phyloP scores from a whole-genome alignment of 306 rosid genomes.

The Fagus sylvatica region DNA sequence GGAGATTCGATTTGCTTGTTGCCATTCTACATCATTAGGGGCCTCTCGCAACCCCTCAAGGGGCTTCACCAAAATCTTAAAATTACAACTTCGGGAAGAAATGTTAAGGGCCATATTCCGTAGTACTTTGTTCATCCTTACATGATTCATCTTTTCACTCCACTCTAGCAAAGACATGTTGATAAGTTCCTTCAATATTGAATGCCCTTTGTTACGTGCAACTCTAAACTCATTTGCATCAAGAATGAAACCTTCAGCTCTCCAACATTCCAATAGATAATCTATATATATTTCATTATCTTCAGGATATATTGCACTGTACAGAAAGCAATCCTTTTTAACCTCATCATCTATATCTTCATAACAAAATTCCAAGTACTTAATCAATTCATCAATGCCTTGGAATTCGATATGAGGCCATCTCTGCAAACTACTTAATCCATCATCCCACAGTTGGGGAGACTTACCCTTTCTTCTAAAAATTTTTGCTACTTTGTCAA shows the following conservation, averaged over 20 bases:
- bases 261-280: slow-evolving; percentile 34
- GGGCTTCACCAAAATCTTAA: not conserved
- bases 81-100: not conserved
- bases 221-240: not conserved
- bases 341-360: not conserved
- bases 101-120: slow-evolving; percentile 29
- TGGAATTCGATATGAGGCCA: slow-evolving; percentile 21
- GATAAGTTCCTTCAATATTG: slow-evolving; percentile 12
- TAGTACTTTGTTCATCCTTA: slow-evolving; percentile 22
- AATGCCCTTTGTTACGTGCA: not conserved
- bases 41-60: not conserved
- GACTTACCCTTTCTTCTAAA: slow-evolving; percentile 17
- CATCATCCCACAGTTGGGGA: slow-evolving; percentile 23
- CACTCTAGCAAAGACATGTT: slow-evolving; percentile 18
- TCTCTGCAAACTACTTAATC: slow-evolving; percentile 19
- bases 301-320: slow-evolving; percentile 20
- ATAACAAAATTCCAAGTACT: not conserved
- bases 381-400: not conserved
- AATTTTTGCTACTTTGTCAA: slow-evolving; percentile 27
- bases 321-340: slow-evolving; percentile 13
- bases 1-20: too few species aligned
- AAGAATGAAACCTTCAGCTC: slow-evolving; percentile 15
- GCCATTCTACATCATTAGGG: too few species aligned
- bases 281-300: slow-evolving; percentile 22
- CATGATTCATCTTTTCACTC: slow-evolving; percentile 26